phyloP scores from a whole-genome alignment of 345 rosid species.

The Rhizophora mangle region DNA sequence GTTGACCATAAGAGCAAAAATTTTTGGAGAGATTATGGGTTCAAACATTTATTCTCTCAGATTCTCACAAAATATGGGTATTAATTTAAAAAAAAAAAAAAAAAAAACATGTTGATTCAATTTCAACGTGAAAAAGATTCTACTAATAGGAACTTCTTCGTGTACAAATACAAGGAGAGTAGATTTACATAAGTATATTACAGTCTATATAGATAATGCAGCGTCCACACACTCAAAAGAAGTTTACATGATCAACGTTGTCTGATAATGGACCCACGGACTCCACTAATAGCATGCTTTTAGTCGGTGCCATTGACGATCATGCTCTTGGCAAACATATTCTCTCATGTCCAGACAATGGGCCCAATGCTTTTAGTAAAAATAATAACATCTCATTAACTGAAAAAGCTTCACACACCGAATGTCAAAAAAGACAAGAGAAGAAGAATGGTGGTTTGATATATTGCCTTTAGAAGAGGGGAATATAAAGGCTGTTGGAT shows the following conservation, averaged over 20 bases:
- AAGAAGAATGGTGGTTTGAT: conserved; percentile 26
- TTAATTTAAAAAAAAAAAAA: too few species aligned
- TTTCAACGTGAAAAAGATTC: conserved; percentile 32
- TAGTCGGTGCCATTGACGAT: conserved; percentile 31
- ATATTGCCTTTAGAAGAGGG: conserved; percentile 39
- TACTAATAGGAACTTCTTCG: conserved; percentile 26
- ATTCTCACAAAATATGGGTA: too few species aligned
- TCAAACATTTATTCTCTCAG: too few species aligned
- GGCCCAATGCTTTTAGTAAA: too few species aligned
- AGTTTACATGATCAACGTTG: conserved; percentile 13
- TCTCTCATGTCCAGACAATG: conserved; percentile 4
- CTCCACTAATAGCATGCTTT: conserved; percentile 44
- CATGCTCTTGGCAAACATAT: conserved; percentile 25
- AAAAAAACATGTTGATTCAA: conserved; percentile 1
- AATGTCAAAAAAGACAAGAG: conserved; percentile 42
- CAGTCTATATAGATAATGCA: conserved; percentile 12
- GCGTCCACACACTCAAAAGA: conserved; percentile 4
- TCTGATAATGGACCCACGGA: conserved; percentile 24
- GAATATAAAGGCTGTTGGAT: conserved; percentile 76
- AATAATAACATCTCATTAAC: conserved; percentile 24
- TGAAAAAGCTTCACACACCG: conserved; percentile 8
- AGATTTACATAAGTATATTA: neutral
- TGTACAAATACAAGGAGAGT: conserved; percentile 5
- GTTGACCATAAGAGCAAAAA: too few species aligned
- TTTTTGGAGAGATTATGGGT: too few species aligned